Evolutionary conservation across 768 basidiomycete species (phyloP), one percentile per base, ranked within the genome.

Genomic region (Sporobolomyces phaffii): DNA sequence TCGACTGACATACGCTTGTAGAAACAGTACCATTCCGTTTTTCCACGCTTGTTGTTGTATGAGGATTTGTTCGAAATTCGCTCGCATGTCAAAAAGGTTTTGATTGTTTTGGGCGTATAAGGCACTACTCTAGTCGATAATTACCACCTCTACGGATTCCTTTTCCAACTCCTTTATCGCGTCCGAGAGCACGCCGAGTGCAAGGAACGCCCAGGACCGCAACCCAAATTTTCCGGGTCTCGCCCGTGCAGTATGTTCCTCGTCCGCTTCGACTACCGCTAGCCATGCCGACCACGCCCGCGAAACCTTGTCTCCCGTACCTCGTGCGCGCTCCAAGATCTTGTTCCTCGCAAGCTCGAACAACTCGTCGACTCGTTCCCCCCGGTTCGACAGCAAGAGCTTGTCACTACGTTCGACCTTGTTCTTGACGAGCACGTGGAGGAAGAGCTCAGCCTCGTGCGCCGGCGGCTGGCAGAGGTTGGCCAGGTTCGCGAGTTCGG

Each of bases 401-500:
- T 59, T 62, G 33, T 52, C 54, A 18, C n/a, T 29, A 29, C 44
- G 29, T n/a, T 62, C 38, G 26, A 62, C 29, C 36, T 31, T 22
- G 26, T 43, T 9, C 28, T 60, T 57, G 50, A 51, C 36, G 44
- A 45, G 17, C 18, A 70, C 33, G 34, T n/a, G 2, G 18, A 67
- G 47, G 54, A 62, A 67, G 24, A 67, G 60, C 40, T 61, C 60
- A 24, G 62, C 65, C 24, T 67, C 65, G 1, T 26, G 22, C 2
- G 45, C 24, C 0, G 60, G 29, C 3, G 34, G 58, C 18, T 24
- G 9, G 22, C 29, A 49, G 38, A 60, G 36, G 4, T 38, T 22
- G 17, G 58, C 43, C 28, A 65, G 31, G 5, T 58, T 43, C 26
- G 26, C 22, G 49, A 65, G 31, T 22, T 58, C 58, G 40, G 33